Conservation (phyloP, 768 basidiomycete genomes). For the Leccinum arenicola region DNA sequence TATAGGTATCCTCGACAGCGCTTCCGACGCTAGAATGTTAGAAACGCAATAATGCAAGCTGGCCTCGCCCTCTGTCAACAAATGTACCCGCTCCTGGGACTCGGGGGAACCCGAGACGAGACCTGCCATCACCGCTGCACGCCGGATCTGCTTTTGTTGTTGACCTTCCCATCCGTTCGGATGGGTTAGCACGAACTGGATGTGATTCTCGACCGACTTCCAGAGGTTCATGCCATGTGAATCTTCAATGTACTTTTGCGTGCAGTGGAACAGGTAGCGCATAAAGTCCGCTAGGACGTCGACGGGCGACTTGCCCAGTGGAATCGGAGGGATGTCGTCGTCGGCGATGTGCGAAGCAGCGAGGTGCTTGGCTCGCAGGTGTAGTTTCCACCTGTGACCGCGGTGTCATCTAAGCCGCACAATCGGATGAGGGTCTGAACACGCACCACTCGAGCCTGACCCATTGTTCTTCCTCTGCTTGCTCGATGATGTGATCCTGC, state of each 20-base stretch:
- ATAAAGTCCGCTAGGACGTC: constrained; percentile 49
- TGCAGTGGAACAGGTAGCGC: constrained; percentile 43
- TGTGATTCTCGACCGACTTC: constrained; percentile 39
- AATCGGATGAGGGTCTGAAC: not conserved
- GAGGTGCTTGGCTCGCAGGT: constrained; percentile 37
- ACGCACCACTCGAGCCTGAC: constrained; percentile 44
- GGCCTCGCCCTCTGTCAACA: constrained; percentile 66
- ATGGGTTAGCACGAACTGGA: constrained; percentile 55
- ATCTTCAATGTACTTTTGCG: constrained; percentile 46
- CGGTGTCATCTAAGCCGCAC: not conserved
- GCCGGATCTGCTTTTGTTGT: constrained; percentile 56
- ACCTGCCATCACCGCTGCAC: constrained; percentile 50
- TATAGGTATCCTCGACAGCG: constrained; percentile 17
- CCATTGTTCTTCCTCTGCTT: constrained; percentile 45
- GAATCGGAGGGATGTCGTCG: constrained; percentile 40
- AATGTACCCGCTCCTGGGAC: constrained; percentile 44
- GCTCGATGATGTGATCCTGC: constrained; percentile 36
- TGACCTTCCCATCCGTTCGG: constrained; percentile 66
- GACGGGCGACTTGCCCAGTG: constrained; percentile 38
- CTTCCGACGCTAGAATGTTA: constrained; percentile 41
- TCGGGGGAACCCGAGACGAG: constrained; percentile 41
- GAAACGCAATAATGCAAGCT: constrained; percentile 56
- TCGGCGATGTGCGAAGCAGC: constrained; percentile 30
- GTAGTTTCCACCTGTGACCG: constrained; percentile 35
- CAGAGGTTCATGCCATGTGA: constrained; percentile 46